Evolutionary conservation across 257 asterid species (phyloP).

Genomic region (Nicotiana otophora): DNA sequence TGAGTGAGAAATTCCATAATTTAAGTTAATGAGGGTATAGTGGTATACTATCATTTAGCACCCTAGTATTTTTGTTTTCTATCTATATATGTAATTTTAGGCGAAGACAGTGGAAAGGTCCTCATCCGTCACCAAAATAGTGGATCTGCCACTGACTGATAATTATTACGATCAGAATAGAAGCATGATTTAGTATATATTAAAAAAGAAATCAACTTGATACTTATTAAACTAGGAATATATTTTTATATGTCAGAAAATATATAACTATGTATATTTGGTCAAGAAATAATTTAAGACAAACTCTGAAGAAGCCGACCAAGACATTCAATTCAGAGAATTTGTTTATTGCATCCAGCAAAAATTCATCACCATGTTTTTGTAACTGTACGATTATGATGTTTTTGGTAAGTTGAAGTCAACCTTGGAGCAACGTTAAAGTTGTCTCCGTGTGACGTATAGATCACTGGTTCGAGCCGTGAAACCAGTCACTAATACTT

Average conservation of each 20-base stretch:
- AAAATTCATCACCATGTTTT: background rate
- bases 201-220: no score
- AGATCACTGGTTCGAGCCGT: no score
- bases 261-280: background rate
- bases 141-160: background rate
- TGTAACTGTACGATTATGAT: background rate
- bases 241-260: background rate
- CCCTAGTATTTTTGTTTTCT: no score
- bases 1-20: no score
- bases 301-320: background rate
- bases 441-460: no score
- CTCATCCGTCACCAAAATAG: background rate
- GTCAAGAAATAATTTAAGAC: no score
- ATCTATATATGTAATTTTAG: no score
- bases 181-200: background rate
- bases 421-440: no score
- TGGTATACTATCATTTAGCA: no score
- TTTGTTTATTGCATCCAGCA: background rate
- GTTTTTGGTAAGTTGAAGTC: no score
- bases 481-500: no score
- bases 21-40: no score
- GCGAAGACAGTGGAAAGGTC: background rate
- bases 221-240: background rate
- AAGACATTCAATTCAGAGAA: background rate
- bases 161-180: background rate